Percentiles rank a stretch among this genome's conserved stretches.
phyloP scores from a whole-genome alignment of 129 eudicot species.

The Chrysanthemum makinoi region DNA sequence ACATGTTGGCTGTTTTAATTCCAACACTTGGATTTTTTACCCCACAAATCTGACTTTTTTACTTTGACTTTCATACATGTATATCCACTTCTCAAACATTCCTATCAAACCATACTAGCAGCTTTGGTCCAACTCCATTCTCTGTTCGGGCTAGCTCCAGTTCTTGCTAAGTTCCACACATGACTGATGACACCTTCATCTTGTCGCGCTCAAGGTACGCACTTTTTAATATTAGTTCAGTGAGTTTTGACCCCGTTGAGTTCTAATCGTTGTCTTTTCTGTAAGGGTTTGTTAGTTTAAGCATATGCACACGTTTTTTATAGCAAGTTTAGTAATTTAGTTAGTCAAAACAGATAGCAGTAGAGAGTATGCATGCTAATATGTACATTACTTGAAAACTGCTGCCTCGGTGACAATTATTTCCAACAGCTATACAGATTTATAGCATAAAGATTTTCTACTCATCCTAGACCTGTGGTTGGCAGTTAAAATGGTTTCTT shows the following conservation, averaged over 20 bases:
- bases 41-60: slow-evolving; percentile 30
- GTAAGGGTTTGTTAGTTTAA: background rate
- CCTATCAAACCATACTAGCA: slow-evolving; percentile 17
- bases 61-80: background rate
- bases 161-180: too few species aligned
- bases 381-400: background rate
- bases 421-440: background rate
- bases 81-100: slow-evolving; percentile 28
- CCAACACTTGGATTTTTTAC: slow-evolving; percentile 31
- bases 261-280: background rate
- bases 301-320: background rate
- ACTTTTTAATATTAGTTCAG: background rate
- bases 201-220: slow-evolving; percentile 2
- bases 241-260: background rate
- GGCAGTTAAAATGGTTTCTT: background rate
- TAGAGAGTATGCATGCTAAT: slow-evolving; percentile 3
- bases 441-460: background rate
- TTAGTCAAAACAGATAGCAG: background rate
- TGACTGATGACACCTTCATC: background rate
- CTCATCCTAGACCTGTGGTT: background rate
- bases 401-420: background rate
- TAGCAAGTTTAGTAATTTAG: background rate
- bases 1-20: slow-evolving; percentile 26
- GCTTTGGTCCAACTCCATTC: slow-evolving; percentile 12
- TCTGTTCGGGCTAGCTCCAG: too few species aligned